Evolutionary conservation across 345 rosid genomes (phyloP), one percentile per base, ranked within the genome.

Genomic region (Cardamine resedifolia): DNA sequence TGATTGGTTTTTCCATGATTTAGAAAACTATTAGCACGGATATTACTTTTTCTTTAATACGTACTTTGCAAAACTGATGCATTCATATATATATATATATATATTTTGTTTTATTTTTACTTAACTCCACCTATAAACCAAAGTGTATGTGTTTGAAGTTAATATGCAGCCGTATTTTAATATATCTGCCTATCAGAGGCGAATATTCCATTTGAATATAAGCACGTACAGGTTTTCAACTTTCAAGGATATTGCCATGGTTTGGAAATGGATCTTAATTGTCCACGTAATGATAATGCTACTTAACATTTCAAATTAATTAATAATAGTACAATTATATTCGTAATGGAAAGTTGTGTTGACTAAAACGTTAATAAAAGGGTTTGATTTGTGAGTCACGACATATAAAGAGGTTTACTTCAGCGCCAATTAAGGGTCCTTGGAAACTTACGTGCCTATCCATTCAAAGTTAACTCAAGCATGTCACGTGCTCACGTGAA

Each of bases 391-490:
- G 20, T 20, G 26, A 71, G 60, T 71, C 59, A 41, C 76, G 69
- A 60, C 75, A 28, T 60, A 59, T 59, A 50, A 50, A 27, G 53
- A 51, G 49, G 77, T 73, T 66, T 14, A 65, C 77, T 65, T 47
- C 19, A 57, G 60, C 57, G 65, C 49, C 19, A 56, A 64, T 73
- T 64, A 11, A 55, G 71, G 71, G 27, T 43, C 36, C 27, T 44
- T 44, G 47, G 39, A 56, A 73, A 27, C 59, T 58, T 72, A 50
- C 52, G 67, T 66, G 72, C 67, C 24, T 66, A 65, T 66, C 58
- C 27, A 12, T 57, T 38, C 15, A 38, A 50, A 65, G 78, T 66
- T 67, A 74, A 74, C 78, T 49, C 44, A 57, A 58, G 67, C 72
- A 58, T 74, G 27, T 26, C 67, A 66, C 67, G 49, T 74, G 78